phyloP scores from a whole-genome alignment of 2,329 filamentous ascomycete genomes.

The Fusarium cyanostomum region DNA sequence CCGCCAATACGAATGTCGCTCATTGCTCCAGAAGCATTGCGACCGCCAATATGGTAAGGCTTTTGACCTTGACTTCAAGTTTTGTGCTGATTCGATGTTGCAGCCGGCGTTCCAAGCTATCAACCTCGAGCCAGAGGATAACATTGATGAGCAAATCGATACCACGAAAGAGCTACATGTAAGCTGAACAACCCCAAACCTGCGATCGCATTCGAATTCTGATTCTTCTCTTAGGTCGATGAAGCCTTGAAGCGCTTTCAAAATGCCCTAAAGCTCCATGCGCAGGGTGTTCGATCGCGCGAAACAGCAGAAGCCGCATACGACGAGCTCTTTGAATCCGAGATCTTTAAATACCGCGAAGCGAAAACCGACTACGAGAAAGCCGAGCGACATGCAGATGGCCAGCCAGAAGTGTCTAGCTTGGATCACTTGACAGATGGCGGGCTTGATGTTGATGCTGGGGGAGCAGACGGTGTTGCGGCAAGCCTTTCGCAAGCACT shows the following conservation, averaged over 20 bases:
- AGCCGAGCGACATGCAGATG: conserved; percentile 65
- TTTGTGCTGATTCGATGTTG: conserved; percentile 22
- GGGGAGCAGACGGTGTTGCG: conserved; percentile 76
- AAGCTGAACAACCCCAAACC: conserved; percentile 8
- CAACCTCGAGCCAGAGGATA: conserved; percentile 94
- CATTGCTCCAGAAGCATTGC: conserved; percentile 12
- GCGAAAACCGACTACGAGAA: conserved; percentile 85
- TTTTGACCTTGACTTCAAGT: background rate
- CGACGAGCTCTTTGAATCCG: conserved; percentile 83
- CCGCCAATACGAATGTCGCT: conserved; percentile 35
- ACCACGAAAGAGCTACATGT: conserved; percentile 93
- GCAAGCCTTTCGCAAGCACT: conserved; percentile 89
- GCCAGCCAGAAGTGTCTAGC: conserved; percentile 51
- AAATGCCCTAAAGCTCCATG: conserved; percentile 87
- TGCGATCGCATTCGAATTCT: background rate
- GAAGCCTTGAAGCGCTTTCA: conserved; percentile 97
- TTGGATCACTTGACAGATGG: conserved; percentile 60
- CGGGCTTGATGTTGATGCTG: conserved; percentile 63
- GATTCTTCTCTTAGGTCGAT: conserved; percentile 70
- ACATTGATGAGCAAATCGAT: conserved; percentile 89
- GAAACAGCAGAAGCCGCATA: conserved; percentile 84
- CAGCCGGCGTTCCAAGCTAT: conserved; percentile 82
- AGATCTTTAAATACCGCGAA: conserved; percentile 93
- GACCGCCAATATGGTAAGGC: conserved; percentile 38
- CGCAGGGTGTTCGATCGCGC: conserved; percentile 82